A percentile compares a stretch with the other conserved stretches of the same genome.
phyloP scores from a whole-genome alignment of 352 stramenopile species.

The Globisporangium heterothallicum region DNA sequence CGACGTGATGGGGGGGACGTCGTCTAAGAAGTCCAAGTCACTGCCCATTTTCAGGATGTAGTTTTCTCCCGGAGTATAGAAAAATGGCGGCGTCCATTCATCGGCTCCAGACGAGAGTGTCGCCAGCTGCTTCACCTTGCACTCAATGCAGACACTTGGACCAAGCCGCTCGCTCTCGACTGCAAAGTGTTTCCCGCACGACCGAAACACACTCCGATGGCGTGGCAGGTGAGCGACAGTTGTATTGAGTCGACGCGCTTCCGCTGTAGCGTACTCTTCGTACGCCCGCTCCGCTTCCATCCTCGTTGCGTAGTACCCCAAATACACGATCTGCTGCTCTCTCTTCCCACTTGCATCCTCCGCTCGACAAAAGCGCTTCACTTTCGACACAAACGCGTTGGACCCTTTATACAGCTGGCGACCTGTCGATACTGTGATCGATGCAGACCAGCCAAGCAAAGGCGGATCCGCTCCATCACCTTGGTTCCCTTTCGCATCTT shows the following conservation, averaged over 20 bases:
- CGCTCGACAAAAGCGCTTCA: constrained; percentile 65
- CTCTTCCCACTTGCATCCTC: constrained; percentile 45
- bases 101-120: constrained; percentile 19
- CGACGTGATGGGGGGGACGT: constrained; percentile 39
- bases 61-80: constrained; percentile 48
- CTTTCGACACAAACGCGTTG: constrained; percentile 59
- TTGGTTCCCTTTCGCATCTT: not conserved
- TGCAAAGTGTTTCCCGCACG: constrained; percentile 75
- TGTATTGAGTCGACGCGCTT: constrained; percentile 65
- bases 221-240: constrained; percentile 45
- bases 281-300: constrained; percentile 68
- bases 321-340: constrained; percentile 60
- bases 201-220: constrained; percentile 61
- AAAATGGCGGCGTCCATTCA: constrained; percentile 67
- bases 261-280: constrained; percentile 48
- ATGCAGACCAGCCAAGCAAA: constrained; percentile 56
- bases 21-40: constrained; percentile 70
- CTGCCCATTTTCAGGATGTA: constrained; percentile 74
- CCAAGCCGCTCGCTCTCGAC: constrained; percentile 70
- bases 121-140: constrained; percentile 51
- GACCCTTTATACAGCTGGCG: constrained; percentile 65
- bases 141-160: constrained; percentile 74
- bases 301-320: constrained; percentile 63
- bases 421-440: constrained; percentile 62
- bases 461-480: constrained; percentile 15